phyloP scores from a whole-genome alignment of 1,284 basidiomycete species.

The Microbotryum scabiosae region DNA sequence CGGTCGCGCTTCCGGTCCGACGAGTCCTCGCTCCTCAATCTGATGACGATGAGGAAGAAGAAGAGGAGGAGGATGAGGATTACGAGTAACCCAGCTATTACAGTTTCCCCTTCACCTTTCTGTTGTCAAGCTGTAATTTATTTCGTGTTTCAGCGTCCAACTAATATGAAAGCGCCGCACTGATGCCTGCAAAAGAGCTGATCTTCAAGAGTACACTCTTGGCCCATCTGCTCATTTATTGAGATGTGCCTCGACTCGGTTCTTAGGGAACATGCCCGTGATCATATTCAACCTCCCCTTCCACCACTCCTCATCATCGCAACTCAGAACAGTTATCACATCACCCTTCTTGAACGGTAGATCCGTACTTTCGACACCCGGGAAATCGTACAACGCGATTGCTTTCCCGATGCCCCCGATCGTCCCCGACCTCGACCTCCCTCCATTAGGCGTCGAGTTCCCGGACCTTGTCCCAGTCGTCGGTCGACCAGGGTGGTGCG shows the following conservation, averaged over 20 bases:
- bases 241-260: conserved; percentile 45
- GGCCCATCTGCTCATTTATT: background rate
- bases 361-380: conserved; percentile 44
- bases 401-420: conserved; percentile 16
- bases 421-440: background rate
- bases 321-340: conserved; percentile 64
- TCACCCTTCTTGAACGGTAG: conserved; percentile 76
- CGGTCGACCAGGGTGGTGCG: background rate
- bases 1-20: background rate
- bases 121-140: too few relatives aligned
- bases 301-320: conserved; percentile 69
- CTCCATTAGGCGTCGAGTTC: background rate
- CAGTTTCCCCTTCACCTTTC: background rate
- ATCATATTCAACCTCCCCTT: conserved; percentile 47
- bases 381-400: conserved; percentile 24
- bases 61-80: background rate
- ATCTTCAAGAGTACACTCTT: too few relatives aligned
- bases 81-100: background rate
- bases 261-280: conserved; percentile 52
- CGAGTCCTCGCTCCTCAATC: background rate
- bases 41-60: background rate
- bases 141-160: too few relatives aligned
- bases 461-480: conserved; percentile 9
- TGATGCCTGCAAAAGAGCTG: too few relatives aligned
- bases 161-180: too few relatives aligned